Evolutionary conservation across 805 yeast species (phyloP).

Genomic region (Phaffomyces opuntiae): DNA sequence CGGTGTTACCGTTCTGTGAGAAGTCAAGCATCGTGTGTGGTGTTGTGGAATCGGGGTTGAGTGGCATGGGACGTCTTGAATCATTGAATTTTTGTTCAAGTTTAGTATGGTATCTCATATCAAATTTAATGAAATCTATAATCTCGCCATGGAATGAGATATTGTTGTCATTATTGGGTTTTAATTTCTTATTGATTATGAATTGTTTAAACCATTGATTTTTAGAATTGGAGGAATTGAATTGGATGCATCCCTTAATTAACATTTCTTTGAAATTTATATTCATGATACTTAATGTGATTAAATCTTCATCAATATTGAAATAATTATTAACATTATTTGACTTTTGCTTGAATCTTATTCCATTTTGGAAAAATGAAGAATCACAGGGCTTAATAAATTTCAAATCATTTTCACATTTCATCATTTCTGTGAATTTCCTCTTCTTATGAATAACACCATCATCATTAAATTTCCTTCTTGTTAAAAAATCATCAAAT

Average conservation of each 20-base stretch:
- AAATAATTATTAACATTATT: no score
- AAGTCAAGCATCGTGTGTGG: no score
- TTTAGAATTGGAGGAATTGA: neutral
- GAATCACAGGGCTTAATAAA: conserved; percentile 7
- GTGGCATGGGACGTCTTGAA: no score
- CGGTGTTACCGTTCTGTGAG: no score
- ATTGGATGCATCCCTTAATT: conserved; percentile 2
- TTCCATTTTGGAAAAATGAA: conserved; percentile 16
- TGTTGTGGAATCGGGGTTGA: no score
- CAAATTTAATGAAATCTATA: conserved; percentile 17
- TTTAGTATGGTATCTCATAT: conserved; percentile 10
- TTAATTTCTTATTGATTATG: neutral
- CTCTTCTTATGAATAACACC: conserved; percentile 7
- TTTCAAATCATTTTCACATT: neutral
- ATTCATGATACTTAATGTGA: conserved; percentile 4
- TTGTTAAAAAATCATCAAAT: neutral
- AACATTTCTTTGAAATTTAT: conserved; percentile 3
- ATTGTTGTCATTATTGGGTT: no score
- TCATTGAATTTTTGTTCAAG: conserved; percentile 1
- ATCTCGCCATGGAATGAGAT: conserved; percentile 11
- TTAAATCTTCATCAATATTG: no score
- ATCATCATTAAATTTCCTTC: neutral
- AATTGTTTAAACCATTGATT: neutral
- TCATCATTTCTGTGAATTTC: conserved; percentile 8
- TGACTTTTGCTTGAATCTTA: no score